Base-by-base conservation (phyloP, 495 filamentous ascomycete genomes). In the Hypoxylon fragiforme region DNA sequence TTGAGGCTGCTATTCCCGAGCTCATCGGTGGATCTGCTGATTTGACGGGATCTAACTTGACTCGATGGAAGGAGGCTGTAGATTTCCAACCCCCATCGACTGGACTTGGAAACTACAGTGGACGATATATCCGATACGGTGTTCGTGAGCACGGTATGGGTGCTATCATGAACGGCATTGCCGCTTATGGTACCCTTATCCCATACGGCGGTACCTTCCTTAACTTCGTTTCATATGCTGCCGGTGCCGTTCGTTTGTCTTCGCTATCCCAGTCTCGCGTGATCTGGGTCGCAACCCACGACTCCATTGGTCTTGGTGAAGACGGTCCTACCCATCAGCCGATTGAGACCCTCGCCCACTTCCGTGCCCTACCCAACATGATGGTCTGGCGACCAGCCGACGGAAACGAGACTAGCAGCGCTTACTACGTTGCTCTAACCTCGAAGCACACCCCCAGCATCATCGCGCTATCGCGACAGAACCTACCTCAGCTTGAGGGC, bases 331-430 rank as follows among this genome's bases (percentile, higher is more conserved):
- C 94, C 44, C 94, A 99, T 80, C 94, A 99, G 81, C 94, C 94
- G 69, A 95, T 99, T 67, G 94, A 99, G 84, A 96, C 91, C n/a
- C 85, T 99, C 40, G 88, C 94, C 55, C 94, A 99, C 77, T 97
- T 97, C 90, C 94, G 94, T 73, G 95, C 95, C 49, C 83, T 97
- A 61, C 94, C 94, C 62, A 99, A 99, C 87, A 90, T 87, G 83
- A 97, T 97, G 94, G 95, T 97, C 65, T 99, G 94, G 94, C 94
- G 94, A 69, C 94, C 94, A 52, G 94, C 94, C 51, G 94, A 99
- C 68, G 94, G 94, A 62, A 99, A 99, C 79, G 94, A 99, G 87
- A 92, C 87, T 65, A 92, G 88, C 70, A 91, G 91, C 63, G 94
- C 95, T 61, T 99, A 99, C 83, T 99, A 99, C 77, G 77, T 94